Evolutionary conservation across 129 eudicot genomes (phyloP).

Genomic region (Pulicaria dysenterica): DNA sequence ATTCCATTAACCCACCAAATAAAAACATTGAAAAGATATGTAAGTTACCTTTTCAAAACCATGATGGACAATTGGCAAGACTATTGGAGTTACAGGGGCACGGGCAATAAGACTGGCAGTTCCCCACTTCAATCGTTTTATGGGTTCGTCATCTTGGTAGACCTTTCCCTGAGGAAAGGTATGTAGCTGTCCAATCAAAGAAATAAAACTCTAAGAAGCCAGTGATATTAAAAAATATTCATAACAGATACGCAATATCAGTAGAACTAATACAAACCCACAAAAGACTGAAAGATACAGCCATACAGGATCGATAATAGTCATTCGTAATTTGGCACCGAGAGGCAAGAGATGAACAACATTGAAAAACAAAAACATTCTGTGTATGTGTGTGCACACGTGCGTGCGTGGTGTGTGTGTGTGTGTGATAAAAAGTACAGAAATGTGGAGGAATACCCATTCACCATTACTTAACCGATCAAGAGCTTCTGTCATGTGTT

Average conservation of each 20-base stretch:
- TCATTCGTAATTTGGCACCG: no score
- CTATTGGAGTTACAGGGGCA: slow-evolving; percentile 90
- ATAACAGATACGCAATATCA: no score
- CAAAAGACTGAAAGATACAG: no score
- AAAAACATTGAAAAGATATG: no score
- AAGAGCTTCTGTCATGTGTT: slow-evolving; percentile 97
- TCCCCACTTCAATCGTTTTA: slow-evolving; percentile 91
- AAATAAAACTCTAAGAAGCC: slow-evolving; percentile 1
- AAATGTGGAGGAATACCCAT: slow-evolving; percentile 63
- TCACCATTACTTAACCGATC: slow-evolving; percentile 80
- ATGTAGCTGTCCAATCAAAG: slow-evolving; percentile 64
- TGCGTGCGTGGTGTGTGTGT: no score
- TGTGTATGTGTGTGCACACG: no score
- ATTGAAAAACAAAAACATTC: no score
- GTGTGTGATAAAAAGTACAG: neutral
- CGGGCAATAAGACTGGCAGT: slow-evolving; percentile 96
- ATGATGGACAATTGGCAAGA: slow-evolving; percentile 85
- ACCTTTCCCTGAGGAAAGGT: slow-evolving; percentile 96
- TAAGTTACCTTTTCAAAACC: slow-evolving; percentile 74
- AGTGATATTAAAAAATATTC: neutral
- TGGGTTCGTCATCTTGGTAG: slow-evolving; percentile 80
- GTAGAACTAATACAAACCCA: no score
- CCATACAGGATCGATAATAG: no score
- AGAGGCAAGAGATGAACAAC: no score
- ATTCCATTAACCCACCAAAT: neutral